Evolutionary conservation across 441 rosid genomes (phyloP), one percentile per base, ranked within the genome.

Genomic region (Populus hybrid): DNA sequence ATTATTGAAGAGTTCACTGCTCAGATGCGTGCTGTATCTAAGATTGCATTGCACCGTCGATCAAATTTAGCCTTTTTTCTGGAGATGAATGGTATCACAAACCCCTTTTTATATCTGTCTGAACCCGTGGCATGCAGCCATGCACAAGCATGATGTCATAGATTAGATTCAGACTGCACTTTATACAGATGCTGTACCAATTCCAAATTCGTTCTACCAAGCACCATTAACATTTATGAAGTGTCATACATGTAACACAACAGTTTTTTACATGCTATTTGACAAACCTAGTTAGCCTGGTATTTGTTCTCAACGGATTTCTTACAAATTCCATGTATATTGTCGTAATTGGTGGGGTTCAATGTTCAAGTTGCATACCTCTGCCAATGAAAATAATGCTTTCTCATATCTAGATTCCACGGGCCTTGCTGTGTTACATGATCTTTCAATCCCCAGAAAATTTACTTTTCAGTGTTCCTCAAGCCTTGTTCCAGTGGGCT

Each of bases 11-110:
- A 97, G 86, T 95, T 97, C 83, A 95, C 90, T 73, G 91, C 94
- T 79, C 99, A 94, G 88, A 95, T 97, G 98, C 95, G 93, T 79
- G 97, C 97, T n/a, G 97, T 97, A 70, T 95, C 99, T 77, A 97
- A 91, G 94, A 92, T 95, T 86, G 97, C 99, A 73, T 84, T 97
- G 93, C 94, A 91, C 78, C 99, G 97, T 67, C 97, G 88, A 71
- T 86, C 93, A 80, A 95, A 94, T 89, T 89, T 97, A 77, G 91
- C 97, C 23, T 77, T 40, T 76, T 95, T 95, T 82, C 84, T 97
- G 83, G 99, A 95, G 87, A 86, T 74, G 78, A 89, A 93, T 84
- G 99, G 99, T 97, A 91, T 69, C 65, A 36, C 42, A 8, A 24
- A 28, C 14, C 18, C n/a, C 32, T 66, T 26, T 28, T 66, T 11